Percentiles rank a stretch among this genome's conserved stretches.
Conservation (phyloP, 208 protist species). For the Leishmania mexicana region DNA sequence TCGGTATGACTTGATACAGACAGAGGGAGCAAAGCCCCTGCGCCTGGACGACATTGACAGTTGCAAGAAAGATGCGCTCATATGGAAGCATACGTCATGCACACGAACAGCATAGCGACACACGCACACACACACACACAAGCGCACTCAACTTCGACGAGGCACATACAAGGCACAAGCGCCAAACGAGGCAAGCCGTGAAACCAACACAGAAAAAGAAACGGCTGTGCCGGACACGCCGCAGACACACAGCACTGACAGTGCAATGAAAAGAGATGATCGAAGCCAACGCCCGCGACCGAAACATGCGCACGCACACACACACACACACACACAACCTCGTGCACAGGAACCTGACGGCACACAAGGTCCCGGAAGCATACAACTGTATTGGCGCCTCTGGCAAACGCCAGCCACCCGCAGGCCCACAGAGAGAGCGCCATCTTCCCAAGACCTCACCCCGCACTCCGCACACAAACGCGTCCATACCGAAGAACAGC, state of each 20-base stretch:
- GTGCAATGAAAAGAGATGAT: too few species aligned
- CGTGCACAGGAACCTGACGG: too few species aligned
- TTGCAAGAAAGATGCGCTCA: not conserved
- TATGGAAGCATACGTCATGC: not conserved
- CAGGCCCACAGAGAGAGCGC: not conserved
- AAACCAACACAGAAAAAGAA: too few species aligned
- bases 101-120: not conserved
- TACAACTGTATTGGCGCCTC: too few species aligned
- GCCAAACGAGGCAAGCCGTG: too few species aligned
- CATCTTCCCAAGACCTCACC: not conserved
- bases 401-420: too few species aligned
- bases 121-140: not conserved
- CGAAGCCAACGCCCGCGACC: too few species aligned
- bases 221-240: too few species aligned
- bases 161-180: not conserved
- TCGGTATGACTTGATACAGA: not conserved
- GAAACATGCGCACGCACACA: not conserved
- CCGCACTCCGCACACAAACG: too few species aligned
- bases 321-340: too few species aligned
- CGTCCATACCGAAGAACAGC: not conserved
- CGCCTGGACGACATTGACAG: not conserved
- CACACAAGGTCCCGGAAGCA: too few species aligned
- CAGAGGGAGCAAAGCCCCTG: not conserved
- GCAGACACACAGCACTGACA: too few species aligned
- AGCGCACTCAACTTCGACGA: not conserved